phyloP scores from a whole-genome alignment of 1,139 yeast genomes.

The Magnusiomyces suaveolens region DNA sequence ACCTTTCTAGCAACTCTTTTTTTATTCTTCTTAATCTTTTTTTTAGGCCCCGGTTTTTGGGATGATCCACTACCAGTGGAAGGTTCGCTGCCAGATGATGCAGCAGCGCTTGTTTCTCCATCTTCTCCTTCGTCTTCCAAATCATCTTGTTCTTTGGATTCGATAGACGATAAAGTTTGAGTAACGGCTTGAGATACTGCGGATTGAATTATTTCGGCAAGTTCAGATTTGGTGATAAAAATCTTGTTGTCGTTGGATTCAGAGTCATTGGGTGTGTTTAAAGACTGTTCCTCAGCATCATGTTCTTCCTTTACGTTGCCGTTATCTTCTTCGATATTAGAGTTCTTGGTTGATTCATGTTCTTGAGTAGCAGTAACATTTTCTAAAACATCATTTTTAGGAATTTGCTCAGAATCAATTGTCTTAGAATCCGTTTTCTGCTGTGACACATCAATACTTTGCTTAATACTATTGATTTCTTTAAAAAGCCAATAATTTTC shows the following conservation, averaged over 20 bases:
- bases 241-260: too few relatives aligned
- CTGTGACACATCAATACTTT: background rate
- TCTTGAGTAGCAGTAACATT: too few relatives aligned
- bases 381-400: too few relatives aligned
- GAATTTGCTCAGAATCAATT: too few relatives aligned
- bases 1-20: background rate
- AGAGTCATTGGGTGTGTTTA: too few relatives aligned
- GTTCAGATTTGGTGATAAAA: background rate
- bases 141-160: too few relatives aligned
- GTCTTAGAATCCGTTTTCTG: background rate
- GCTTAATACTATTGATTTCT: slow-evolving; percentile 28
- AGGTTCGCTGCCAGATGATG: background rate
- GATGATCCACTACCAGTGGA: background rate
- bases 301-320: too few relatives aligned
- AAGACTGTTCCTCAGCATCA: too few relatives aligned
- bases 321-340: too few relatives aligned
- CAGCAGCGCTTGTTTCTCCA: background rate
- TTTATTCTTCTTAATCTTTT: background rate
- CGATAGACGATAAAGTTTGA: background rate
- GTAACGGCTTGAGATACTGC: background rate
- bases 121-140: too few relatives aligned
- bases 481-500: slow-evolving; percentile 49
- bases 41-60: background rate
- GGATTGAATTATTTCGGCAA: background rate
- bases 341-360: too few relatives aligned